Conservation (phyloP, 345 rosid genomes). For the Camelina neglecta region DNA sequence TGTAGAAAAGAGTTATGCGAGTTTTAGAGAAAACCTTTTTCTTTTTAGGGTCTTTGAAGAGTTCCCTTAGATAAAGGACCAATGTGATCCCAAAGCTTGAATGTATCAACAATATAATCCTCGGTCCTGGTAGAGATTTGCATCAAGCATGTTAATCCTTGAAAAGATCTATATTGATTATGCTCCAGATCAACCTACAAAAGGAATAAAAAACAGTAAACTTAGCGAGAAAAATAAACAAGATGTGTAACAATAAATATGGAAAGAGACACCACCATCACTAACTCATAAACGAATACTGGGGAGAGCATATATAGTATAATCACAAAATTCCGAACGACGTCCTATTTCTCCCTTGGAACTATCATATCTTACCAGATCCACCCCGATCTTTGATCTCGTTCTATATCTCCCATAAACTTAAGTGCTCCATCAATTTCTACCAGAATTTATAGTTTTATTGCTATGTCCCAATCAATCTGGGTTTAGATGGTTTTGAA, state of each 20-base stretch:
- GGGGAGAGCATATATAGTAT: not conserved
- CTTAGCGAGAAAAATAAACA: not conserved
- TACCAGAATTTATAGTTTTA: too few species aligned
- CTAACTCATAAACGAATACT: not conserved
- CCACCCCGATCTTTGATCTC: too few species aligned
- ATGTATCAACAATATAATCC: slow-evolving; percentile 82
- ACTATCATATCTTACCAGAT: too few species aligned
- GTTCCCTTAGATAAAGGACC: slow-evolving; percentile 85
- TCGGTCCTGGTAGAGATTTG: slow-evolving; percentile 95
- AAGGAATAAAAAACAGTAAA: not conserved
- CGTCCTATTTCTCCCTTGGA: too few species aligned
- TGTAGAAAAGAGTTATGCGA: not conserved
- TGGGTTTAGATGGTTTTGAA: too few species aligned
- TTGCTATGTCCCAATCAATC: too few species aligned
- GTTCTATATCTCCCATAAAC: too few species aligned
- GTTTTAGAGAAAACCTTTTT: slow-evolving; percentile 66
- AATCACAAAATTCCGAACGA: too few species aligned
- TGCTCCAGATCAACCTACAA: slow-evolving; percentile 95
- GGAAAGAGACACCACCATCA: not conserved
- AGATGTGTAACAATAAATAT: not conserved
- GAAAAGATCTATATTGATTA: slow-evolving; percentile 94
- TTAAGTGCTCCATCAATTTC: too few species aligned
- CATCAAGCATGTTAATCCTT: slow-evolving; percentile 95
- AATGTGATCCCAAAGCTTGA: slow-evolving; percentile 82
- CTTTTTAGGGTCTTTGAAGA: slow-evolving; percentile 87